A percentile compares a stretch with the other conserved stretches of the same genome.
Evolutionary conservation across 2,329 filamentous ascomycete genomes (phyloP).

Genomic region (Hypoxylon sp.): DNA sequence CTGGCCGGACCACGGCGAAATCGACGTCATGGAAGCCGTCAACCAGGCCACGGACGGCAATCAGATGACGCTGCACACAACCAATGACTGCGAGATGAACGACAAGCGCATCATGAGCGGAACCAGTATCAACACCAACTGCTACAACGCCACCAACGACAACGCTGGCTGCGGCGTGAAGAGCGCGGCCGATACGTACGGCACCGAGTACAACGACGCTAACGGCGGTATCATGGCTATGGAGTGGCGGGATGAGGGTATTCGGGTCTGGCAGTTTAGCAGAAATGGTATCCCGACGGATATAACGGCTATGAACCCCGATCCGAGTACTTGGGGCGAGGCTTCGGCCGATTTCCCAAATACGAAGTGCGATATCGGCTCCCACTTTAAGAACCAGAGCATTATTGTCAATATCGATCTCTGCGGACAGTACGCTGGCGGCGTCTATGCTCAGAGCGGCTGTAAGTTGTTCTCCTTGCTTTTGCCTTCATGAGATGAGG

Average conservation of each 20-base stretch:
- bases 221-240: slow-evolving; percentile 72
- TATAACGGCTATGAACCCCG: slow-evolving; percentile 64
- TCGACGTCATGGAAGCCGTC: slow-evolving; percentile 71
- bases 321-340: slow-evolving; percentile 72
- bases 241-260: slow-evolving; percentile 71
- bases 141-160: slow-evolving; percentile 63
- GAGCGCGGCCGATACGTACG: slow-evolving; percentile 61
- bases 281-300: slow-evolving; percentile 64
- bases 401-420: slow-evolving; percentile 76
- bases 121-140: slow-evolving; percentile 58
- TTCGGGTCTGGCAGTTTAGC: slow-evolving; percentile 73
- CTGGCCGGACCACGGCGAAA: slow-evolving; percentile 75
- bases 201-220: slow-evolving; percentile 63
- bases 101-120: slow-evolving; percentile 69
- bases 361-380: slow-evolving; percentile 70
- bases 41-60: slow-evolving; percentile 69
- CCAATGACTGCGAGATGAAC: slow-evolving; percentile 63
- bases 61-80: slow-evolving; percentile 72
- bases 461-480: slow-evolving; percentile 53
- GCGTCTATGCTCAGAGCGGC: slow-evolving; percentile 61
- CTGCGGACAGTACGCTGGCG: slow-evolving; percentile 69
- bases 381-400: slow-evolving; percentile 74
- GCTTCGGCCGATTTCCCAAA: slow-evolving; percentile 75
- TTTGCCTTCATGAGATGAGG: neutral
- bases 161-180: slow-evolving; percentile 71